Conservation (phyloP, 371 early-diverging fungal species). For the Mucor piriformis region DNA sequence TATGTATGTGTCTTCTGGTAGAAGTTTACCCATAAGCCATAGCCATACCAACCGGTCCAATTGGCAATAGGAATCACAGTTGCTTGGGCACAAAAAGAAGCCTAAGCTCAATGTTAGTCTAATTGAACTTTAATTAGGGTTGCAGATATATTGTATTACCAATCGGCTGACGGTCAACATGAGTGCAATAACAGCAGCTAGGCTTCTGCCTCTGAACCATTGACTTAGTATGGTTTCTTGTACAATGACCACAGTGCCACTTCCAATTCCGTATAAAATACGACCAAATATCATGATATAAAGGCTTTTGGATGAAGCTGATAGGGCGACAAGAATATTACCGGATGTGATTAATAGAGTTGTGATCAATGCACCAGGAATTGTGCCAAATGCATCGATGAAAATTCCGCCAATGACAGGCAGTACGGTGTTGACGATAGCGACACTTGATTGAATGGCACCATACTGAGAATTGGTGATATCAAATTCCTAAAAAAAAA, state of each 20-base stretch:
- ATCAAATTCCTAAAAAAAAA: constrained; percentile 55
- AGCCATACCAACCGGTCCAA: constrained; percentile 70
- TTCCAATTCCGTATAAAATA: constrained; percentile 72
- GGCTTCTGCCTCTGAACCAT: constrained; percentile 71
- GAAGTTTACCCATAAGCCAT: constrained; percentile 74
- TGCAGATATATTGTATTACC: constrained; percentile 28
- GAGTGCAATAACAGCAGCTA: constrained; percentile 65
- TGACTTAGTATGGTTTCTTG: constrained; percentile 75
- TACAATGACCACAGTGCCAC: constrained; percentile 70
- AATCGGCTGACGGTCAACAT: constrained; percentile 71
- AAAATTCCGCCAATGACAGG: constrained; percentile 76
- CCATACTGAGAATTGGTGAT: constrained; percentile 76
- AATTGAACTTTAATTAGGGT: background rate
- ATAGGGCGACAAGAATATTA: constrained; percentile 62
- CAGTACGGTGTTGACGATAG: constrained; percentile 71
- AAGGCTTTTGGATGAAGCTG: constrained; percentile 55
- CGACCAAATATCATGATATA: constrained; percentile 69
- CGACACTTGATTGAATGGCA: constrained; percentile 69
- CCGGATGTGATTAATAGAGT: constrained; percentile 65
- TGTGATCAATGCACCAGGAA: constrained; percentile 64
- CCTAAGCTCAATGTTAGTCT: constrained; percentile 5
- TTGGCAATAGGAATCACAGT: constrained; percentile 67
- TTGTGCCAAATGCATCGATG: constrained; percentile 72
- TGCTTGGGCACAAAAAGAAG: constrained; percentile 69
- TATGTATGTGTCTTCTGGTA: too few species aligned